Evolutionary conservation across 345 rosid genomes (phyloP), one percentile per base, ranked within the genome.

Genomic region (Trapa incisa): DNA sequence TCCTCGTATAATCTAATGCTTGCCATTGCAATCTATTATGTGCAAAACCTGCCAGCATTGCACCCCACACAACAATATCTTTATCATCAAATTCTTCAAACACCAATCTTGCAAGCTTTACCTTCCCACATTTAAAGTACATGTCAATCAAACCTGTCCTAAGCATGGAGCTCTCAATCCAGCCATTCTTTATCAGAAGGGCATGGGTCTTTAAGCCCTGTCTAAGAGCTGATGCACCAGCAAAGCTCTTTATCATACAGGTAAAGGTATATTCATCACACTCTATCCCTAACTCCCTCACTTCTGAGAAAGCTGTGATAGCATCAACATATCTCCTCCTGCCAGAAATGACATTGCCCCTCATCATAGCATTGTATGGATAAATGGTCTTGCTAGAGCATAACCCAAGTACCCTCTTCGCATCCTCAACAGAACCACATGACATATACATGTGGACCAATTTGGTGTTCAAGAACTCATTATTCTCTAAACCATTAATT

Each of bases 361-460:
- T 81, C 69, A 93, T 85, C 82, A 93, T 73, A 0, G 97, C 98
- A 69, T 93, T 93, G 87, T 94, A 89, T 0, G 89, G 81, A 42
- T 93, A 83, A 65, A 85, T 88, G 32, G 79, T 83, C 42, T 66
- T 71, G 68, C 77, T 71, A 71, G 74, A 50, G 76, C 86, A 75
- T 70, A 77, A 87, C 58, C 81, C 87, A 73, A 93, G 88, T 65
- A 93, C 79, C 76, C 63, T 77, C 65, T 79, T 81, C 10, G 96
- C 97, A 45, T 85, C 94, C 2, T 85, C 79, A 0, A 83, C 4
- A 15, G 96, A 88, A 32, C 86, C 86, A 70, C 96, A 93, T 6
- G 86, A 71, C 4, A 88, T 81, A 66, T 89, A 90, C 96, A 88
- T 75, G 4, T 76, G 79, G 16, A 89, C 90, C 35, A 93, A 86